Percentiles rank a stretch among this genome's conserved stretches.
Conservation (phyloP, 139 green algal genomes). For the Coelastrella sp. region DNA sequence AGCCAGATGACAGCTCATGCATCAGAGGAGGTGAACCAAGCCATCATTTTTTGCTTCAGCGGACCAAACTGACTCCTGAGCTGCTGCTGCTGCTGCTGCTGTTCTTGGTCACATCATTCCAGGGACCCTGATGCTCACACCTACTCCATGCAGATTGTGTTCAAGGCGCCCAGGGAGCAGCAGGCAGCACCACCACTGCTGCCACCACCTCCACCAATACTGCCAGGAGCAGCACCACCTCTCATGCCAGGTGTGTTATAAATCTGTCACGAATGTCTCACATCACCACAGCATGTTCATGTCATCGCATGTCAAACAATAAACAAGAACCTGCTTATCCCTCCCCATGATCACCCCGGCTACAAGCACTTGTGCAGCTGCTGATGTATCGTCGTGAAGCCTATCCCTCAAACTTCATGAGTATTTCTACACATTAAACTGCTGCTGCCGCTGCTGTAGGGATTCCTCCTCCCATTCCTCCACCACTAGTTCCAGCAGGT, state of each 20-base stretch:
- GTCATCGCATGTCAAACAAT: background rate
- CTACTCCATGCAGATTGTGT: constrained; percentile 90
- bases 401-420: background rate
- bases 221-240: constrained; percentile 15
- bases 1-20: background rate
- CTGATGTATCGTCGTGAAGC: too few relatives aligned
- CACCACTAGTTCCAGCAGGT: background rate
- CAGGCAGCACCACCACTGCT: background rate
- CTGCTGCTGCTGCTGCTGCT: background rate
- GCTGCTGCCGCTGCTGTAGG: background rate
- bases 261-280: background rate
- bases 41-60: too few relatives aligned
- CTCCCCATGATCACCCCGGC: too few relatives aligned
- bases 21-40: too few relatives aligned
- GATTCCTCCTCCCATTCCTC: constrained; percentile 3
- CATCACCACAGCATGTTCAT: background rate
- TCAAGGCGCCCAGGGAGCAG: constrained; percentile 63
- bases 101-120: constrained; percentile 11
- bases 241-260: background rate
- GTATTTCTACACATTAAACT: background rate
- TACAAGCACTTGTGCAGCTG: too few relatives aligned
- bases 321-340: background rate
- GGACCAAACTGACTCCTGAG: background rate
- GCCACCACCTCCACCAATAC: constrained; percentile 37
- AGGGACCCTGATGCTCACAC: constrained; percentile 89